A percentile compares a stretch with the other conserved stretches of the same genome.
Conservation (phyloP, 768 basidiomycete genomes). For the Hericium coralloides region DNA sequence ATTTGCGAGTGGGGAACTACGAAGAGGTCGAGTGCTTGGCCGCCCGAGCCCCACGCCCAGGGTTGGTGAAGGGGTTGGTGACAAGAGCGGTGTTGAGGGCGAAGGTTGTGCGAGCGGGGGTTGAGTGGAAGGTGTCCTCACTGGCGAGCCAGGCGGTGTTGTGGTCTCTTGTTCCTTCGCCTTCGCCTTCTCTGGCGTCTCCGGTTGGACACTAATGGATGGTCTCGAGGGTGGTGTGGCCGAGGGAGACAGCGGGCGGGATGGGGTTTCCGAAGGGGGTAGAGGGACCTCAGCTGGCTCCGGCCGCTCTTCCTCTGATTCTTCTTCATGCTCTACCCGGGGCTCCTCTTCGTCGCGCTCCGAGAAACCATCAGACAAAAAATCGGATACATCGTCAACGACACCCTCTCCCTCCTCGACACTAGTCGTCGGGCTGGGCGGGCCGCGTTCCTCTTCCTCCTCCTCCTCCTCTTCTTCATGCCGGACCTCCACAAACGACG, state of each 20-base stretch:
- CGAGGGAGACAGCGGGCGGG: constrained; percentile 21
- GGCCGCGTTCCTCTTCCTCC: constrained; percentile 12
- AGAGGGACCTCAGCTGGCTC: constrained; percentile 24
- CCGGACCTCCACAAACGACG: constrained; percentile 12
- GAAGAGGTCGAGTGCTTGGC: constrained; percentile 53
- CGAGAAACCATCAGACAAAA: constrained; percentile 16
- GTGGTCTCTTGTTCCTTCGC: constrained; percentile 27
- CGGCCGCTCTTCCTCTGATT: constrained; percentile 20
- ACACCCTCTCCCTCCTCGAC: constrained; percentile 10
- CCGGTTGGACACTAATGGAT: not conserved
- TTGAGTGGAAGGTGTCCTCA: constrained; percentile 24
- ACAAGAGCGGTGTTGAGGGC: constrained; percentile 19
- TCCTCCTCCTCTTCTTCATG: constrained; percentile 12
- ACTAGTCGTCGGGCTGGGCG: not conserved
- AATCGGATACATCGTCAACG: constrained; percentile 7
- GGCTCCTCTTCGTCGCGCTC: constrained; percentile 21
- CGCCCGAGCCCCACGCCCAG: constrained; percentile 47
- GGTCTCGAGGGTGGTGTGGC: constrained; percentile 12
- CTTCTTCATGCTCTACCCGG: constrained; percentile 6
- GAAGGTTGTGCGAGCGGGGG: constrained; percentile 18
- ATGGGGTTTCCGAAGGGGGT: constrained; percentile 38
- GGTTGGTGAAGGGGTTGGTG: constrained; percentile 31
- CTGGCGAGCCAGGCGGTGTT: constrained; percentile 60
- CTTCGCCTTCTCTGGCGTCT: constrained; percentile 20
- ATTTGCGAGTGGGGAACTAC: constrained; percentile 72